Percentiles rank a stretch among this genome's conserved stretches.
Conservation (phyloP, 2,329 filamentous ascomycete genomes). For the Metarhizium sp. region DNA sequence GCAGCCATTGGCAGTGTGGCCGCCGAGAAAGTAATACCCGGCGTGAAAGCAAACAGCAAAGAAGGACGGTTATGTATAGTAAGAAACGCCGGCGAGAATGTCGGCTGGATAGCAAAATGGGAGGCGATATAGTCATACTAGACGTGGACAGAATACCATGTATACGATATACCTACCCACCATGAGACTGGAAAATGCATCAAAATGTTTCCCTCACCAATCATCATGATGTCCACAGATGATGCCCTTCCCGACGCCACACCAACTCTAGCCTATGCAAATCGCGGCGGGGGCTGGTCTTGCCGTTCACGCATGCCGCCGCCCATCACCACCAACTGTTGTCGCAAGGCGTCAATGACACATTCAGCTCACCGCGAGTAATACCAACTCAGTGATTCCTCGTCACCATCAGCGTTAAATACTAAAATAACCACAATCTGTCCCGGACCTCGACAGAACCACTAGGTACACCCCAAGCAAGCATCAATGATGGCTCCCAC, state of each 20-base stretch:
- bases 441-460: not conserved
- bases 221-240: not conserved
- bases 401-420: not conserved
- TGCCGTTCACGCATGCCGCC: too few relatives aligned
- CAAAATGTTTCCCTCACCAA: too few relatives aligned
- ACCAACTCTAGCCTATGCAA: not conserved
- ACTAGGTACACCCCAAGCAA: not conserved
- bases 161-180: not conserved
- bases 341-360: not conserved
- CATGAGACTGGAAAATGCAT: not conserved
- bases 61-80: slow-evolving; percentile 63
- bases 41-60: slow-evolving; percentile 19
- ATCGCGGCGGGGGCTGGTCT: not conserved
- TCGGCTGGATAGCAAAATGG: slow-evolving; percentile 76
- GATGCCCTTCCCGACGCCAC: not conserved
- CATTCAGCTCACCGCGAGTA: not conserved
- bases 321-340: too few relatives aligned
- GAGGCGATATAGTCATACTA: slow-evolving; percentile 28
- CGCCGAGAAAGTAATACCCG: slow-evolving; percentile 43
- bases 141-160: not conserved
- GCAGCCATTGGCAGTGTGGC: slow-evolving; percentile 66
- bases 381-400: too few relatives aligned
- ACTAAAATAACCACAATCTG: not conserved
- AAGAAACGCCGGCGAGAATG: slow-evolving; percentile 65
- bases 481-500: slow-evolving; percentile 18